Evolutionary conservation across 345 rosid genomes (phyloP).

Genomic region (Kernera saxatilis): DNA sequence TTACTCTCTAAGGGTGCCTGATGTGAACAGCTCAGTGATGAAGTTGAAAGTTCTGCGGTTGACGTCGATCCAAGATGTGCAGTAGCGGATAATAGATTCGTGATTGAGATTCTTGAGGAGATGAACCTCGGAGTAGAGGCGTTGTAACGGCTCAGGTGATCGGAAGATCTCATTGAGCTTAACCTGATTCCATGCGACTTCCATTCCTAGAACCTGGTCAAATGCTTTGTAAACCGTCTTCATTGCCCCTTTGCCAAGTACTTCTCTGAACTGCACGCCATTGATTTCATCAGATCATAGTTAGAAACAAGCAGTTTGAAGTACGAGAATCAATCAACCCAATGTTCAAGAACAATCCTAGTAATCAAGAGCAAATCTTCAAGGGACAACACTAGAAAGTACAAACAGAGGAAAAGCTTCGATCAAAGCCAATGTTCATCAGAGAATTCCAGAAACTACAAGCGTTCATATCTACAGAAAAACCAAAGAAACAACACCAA

Average conservation of each 20-base stretch:
- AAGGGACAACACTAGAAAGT: not conserved
- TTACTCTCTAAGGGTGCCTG: constrained; percentile 90
- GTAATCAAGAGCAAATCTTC: not conserved
- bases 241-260: constrained; percentile 93
- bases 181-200: constrained; percentile 97
- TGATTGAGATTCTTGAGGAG: constrained; percentile 75
- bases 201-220: constrained; percentile 78
- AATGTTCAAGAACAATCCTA: not conserved
- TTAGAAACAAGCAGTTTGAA: not conserved
- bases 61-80: constrained; percentile 72
- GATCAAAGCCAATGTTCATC: not conserved
- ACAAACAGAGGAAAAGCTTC: not conserved
- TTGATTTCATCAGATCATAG: not conserved
- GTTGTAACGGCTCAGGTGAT: constrained; percentile 74
- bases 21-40: constrained; percentile 91
- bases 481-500: not conserved
- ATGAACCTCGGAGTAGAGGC: constrained; percentile 90
- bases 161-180: constrained; percentile 61
- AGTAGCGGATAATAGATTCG: constrained; percentile 68
- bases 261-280: constrained; percentile 55
- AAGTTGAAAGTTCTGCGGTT: constrained; percentile 76
- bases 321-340: not conserved
- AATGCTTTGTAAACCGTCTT: constrained; percentile 93
- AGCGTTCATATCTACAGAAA: not conserved
- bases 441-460: not conserved